These are phyloP conservation scores for Staphylotrichum longicolle DNA, from an alignment of 495 filamentous ascomycete genomes.

Conservation along the genomic window DNA sequence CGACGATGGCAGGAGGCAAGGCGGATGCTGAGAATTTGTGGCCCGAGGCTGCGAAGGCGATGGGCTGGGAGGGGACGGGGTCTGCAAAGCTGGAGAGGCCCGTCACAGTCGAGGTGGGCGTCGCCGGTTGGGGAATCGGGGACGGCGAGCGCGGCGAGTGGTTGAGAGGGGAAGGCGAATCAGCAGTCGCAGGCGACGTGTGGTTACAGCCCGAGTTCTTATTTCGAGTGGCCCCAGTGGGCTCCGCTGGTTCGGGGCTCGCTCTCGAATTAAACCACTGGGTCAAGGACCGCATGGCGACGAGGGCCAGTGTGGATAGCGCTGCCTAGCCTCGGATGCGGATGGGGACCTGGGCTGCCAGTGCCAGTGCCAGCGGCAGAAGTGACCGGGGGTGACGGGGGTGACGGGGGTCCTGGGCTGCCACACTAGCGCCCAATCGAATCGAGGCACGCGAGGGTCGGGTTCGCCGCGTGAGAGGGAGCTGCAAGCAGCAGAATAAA, in stretches of 20 bases:
- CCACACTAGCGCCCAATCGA: no score
- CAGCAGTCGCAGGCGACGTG: slow-evolving; percentile 30
- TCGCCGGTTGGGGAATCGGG: slow-evolving; percentile 43
- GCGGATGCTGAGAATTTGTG: slow-evolving; percentile 27
- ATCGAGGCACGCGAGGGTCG: neutral
- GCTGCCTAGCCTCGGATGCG: slow-evolving; percentile 24
- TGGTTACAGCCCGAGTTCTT: slow-evolving; percentile 35
- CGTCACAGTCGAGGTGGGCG: slow-evolving; percentile 24
- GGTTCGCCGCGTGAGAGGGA: neutral
- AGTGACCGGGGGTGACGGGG: no score
- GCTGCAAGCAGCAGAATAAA: neutral
- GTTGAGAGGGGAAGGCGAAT: slow-evolving; percentile 36
- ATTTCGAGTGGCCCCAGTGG: slow-evolving; percentile 29
- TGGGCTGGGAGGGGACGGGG: slow-evolving; percentile 35
- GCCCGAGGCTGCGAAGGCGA: slow-evolving; percentile 25
- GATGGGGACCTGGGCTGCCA: neutral
- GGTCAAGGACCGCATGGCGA: slow-evolving; percentile 34
- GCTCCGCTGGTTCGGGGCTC: slow-evolving; percentile 28
- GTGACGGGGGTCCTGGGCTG: no score
- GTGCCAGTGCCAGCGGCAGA: neutral
- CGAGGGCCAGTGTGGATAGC: slow-evolving; percentile 31
- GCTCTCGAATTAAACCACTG: slow-evolving; percentile 33
- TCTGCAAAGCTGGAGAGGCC: slow-evolving; percentile 23
- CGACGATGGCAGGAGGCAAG: slow-evolving; percentile 24
- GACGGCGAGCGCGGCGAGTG: slow-evolving; percentile 38